Evolutionary conservation across 805 yeast genomes (phyloP).

Genomic region (Candida bentonensis): DNA sequence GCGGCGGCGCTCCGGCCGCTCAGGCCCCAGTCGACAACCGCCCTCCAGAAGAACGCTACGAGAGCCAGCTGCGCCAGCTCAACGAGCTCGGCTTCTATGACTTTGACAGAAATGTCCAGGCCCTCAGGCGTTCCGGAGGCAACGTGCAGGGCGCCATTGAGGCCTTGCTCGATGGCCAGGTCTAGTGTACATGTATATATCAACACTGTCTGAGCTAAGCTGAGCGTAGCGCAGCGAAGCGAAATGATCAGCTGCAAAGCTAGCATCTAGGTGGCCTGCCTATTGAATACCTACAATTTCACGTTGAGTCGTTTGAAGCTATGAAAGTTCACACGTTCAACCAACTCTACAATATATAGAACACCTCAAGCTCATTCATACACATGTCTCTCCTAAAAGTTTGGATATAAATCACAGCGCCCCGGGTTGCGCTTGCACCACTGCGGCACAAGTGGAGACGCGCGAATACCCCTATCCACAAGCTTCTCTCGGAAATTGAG

Average conservation of each 20-base stretch:
- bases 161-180: slow-evolving; percentile 53
- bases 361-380: too few species aligned
- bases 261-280: too few species aligned
- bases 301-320: too few species aligned
- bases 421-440: slow-evolving; percentile 26
- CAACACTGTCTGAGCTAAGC: too few species aligned
- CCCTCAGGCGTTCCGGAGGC: slow-evolving; percentile 91
- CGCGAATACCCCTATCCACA: slow-evolving; percentile 23
- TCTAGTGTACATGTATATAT: slow-evolving; percentile 17
- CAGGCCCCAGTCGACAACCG: slow-evolving; percentile 41
- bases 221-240: too few species aligned
- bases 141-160: slow-evolving; percentile 95
- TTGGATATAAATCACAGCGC: slow-evolving; percentile 24
- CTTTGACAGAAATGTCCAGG: slow-evolving; percentile 82
- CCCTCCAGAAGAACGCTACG: slow-evolving; percentile 73
- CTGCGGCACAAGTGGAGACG: slow-evolving; percentile 25
- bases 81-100: slow-evolving; percentile 83
- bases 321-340: too few species aligned
- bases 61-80: slow-evolving; percentile 54
- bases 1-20: slow-evolving; percentile 12
- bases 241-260: too few species aligned
- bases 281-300: too few species aligned
- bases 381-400: too few species aligned
- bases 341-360: too few species aligned
- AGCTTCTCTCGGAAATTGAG: slow-evolving; percentile 28